Percentiles rank a stretch among this genome's conserved stretches.
Conservation (phyloP, 306 rosid species). For the Gleditsia sinensis region DNA sequence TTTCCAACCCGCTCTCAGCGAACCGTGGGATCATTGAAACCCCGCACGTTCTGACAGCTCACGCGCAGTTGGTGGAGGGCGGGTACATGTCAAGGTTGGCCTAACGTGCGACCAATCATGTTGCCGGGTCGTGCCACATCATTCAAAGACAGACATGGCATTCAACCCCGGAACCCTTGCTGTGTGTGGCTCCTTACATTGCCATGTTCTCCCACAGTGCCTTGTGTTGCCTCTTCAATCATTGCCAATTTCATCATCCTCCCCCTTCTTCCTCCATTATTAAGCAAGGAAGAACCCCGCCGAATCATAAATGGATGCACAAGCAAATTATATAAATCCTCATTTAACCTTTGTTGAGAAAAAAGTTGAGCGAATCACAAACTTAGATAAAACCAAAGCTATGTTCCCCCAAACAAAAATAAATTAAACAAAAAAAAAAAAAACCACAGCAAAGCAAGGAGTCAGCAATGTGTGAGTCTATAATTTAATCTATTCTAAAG, state of each 20-base stretch:
- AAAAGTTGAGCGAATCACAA: too few relatives aligned
- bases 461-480: too few relatives aligned
- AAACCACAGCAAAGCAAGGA: too few relatives aligned
- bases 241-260: constrained; percentile 42
- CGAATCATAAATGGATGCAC: too few relatives aligned
- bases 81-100: constrained; percentile 49
- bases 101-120: constrained; percentile 68
- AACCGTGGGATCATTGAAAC: constrained; percentile 38
- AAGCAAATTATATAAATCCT: too few relatives aligned
- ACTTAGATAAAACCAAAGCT: too few relatives aligned
- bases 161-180: neutral
- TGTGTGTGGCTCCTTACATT: constrained; percentile 4
- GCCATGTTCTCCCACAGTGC: constrained; percentile 53
- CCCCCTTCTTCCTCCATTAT: constrained; percentile 33
- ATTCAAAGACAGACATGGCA: neutral
- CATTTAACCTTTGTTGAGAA: too few relatives aligned
- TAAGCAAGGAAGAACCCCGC: too few relatives aligned
- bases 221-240: constrained; percentile 47
- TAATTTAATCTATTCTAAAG: too few relatives aligned
- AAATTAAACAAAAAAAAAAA: too few relatives aligned
- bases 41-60: constrained; percentile 74
- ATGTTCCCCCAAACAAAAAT: too few relatives aligned
- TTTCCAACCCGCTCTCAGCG: neutral
- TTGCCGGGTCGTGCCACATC: constrained; percentile 62
- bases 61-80: constrained; percentile 55